Conservation (phyloP, 2,329 filamentous ascomycete genomes). For the Plenodomus biglobosus region DNA sequence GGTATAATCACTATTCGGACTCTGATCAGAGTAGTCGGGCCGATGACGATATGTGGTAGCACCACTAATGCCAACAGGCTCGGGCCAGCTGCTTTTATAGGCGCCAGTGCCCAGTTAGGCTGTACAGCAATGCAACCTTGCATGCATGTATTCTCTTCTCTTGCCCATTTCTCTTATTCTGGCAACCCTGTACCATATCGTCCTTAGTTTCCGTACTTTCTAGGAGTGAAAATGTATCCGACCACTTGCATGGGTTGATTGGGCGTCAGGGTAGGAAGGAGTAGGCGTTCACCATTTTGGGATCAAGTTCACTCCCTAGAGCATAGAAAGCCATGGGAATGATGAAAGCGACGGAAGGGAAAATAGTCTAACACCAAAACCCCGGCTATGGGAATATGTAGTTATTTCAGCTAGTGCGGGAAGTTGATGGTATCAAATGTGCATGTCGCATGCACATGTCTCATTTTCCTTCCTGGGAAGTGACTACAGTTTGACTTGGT, state of each 20-base stretch:
- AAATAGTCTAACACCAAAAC: no score
- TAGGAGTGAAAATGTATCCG: not conserved
- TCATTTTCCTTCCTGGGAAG: no score
- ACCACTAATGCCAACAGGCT: slow-evolving; percentile 5
- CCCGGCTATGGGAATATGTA: no score
- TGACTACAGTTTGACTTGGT: no score
- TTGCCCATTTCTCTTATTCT: not conserved
- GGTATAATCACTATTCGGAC: slow-evolving; percentile 34
- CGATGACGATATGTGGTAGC: slow-evolving; percentile 45
- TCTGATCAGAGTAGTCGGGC: slow-evolving; percentile 32
- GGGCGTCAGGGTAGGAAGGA: not conserved
- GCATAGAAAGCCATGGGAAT: not conserved
- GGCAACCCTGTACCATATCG: not conserved
- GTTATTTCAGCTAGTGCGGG: no score
- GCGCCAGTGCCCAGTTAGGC: not conserved
- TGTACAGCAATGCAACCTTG: not conserved
- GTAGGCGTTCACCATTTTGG: not conserved
- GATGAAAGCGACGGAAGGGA: not conserved
- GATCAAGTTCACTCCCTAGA: not conserved
- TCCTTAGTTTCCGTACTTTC: not conserved
- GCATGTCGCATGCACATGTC: no score
- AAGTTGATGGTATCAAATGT: no score
- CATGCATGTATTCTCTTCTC: not conserved
- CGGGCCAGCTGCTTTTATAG: not conserved
- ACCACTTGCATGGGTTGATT: not conserved